phyloP scores from a whole-genome alignment of 2,329 filamentous ascomycete genomes.

The Xylariaceae sp. region DNA sequence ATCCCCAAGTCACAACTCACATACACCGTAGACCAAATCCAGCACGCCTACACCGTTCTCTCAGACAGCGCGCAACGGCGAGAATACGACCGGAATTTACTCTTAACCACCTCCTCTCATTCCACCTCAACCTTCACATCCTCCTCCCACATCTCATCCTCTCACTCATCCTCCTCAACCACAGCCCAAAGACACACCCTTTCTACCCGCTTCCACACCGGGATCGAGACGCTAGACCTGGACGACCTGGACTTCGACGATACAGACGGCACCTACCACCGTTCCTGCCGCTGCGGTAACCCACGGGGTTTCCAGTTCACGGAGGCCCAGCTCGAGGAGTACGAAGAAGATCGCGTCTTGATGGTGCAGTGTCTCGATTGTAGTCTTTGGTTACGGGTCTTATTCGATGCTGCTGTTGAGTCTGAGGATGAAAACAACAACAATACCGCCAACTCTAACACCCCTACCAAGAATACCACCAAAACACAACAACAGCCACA shows the following conservation, averaged over 20 bases:
- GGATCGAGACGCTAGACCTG: constrained; percentile 61
- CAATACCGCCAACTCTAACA: too few species aligned
- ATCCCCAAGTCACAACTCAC: constrained; percentile 15
- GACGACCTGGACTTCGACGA: constrained; percentile 59
- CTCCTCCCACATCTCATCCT: neutral
- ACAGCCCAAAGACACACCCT: constrained; percentile 16
- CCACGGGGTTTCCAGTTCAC: constrained; percentile 54
- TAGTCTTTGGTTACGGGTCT: constrained; percentile 62
- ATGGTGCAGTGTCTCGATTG: constrained; percentile 64
- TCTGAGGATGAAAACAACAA: constrained; percentile 17
- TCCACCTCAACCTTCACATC: neutral
- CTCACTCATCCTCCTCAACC: constrained; percentile 1
- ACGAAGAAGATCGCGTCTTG: constrained; percentile 54
- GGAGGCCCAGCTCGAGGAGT: constrained; percentile 58
- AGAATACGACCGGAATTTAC: constrained; percentile 52
- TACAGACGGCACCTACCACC: constrained; percentile 47
- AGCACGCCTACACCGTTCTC: constrained; percentile 54
- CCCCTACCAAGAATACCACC: too few species aligned
- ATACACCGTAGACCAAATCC: constrained; percentile 62
- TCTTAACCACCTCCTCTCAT: constrained; percentile 14
- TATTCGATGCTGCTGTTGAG: constrained; percentile 54
- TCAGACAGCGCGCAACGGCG: constrained; percentile 46
- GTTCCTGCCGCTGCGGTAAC: constrained; percentile 62
- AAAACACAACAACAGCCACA: neutral
- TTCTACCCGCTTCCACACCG: constrained; percentile 38